Evolutionary conservation across 169 alveolate genomes (phyloP).

Genomic region (Plasmodium knowlesi): DNA sequence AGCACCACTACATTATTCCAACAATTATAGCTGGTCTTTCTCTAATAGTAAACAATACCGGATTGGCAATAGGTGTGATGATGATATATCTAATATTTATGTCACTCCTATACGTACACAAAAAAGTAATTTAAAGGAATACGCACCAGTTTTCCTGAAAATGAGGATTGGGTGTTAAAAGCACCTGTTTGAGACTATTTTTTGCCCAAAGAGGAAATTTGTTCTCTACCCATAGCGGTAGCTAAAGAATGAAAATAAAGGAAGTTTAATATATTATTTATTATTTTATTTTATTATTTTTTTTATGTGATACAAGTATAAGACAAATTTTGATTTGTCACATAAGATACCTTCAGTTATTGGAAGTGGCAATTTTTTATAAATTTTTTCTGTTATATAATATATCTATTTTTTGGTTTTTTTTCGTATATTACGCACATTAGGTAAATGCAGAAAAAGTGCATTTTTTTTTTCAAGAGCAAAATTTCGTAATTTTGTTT

Average conservation of each 20-base stretch:
- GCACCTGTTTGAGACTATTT: not conserved
- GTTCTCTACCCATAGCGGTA: not conserved
- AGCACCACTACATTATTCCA: constrained; percentile 7
- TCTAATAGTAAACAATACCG: not conserved
- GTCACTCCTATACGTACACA: not conserved
- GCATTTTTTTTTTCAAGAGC: not conserved
- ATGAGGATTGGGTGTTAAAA: not conserved
- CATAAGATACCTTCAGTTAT: not conserved
- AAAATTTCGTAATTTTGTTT: not conserved
- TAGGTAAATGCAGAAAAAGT: not conserved
- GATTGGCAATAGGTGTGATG: not conserved
- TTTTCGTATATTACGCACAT: not conserved
- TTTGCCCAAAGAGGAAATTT: not conserved
- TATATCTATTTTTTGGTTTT: not conserved
- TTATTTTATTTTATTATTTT: not conserved
- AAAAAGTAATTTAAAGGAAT: not conserved
- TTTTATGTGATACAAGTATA: not conserved
- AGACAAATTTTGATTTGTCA: not conserved
- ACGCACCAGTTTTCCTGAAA: not conserved
- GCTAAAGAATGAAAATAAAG: not conserved
- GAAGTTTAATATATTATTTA: not conserved
- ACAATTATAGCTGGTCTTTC: not conserved
- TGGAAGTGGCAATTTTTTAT: not conserved
- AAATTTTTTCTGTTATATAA: not conserved
- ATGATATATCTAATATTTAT: not conserved